These are phyloP conservation scores for Lachnellula arida DNA, from an alignment of 2,329 filamentous ascomycete species.

Conservation along the genomic window DNA sequence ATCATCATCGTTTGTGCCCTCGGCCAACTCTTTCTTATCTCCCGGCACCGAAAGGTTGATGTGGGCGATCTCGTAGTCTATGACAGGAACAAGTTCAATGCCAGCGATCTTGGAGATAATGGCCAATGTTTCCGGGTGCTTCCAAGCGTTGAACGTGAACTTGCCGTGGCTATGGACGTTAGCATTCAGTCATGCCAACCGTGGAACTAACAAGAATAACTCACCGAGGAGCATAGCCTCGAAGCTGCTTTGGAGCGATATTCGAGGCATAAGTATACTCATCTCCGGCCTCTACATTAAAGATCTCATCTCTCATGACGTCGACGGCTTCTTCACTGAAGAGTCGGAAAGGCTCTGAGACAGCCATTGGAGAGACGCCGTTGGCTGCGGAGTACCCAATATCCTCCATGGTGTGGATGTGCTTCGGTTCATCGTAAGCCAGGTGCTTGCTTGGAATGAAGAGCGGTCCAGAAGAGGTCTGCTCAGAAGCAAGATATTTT, in stretches of 20 bases:
- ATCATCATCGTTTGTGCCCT: slow-evolving; percentile 26
- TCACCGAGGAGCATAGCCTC: slow-evolving; percentile 53
- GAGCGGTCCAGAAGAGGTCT: slow-evolving; percentile 26
- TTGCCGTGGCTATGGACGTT: slow-evolving; percentile 48
- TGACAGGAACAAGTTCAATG: slow-evolving; percentile 50
- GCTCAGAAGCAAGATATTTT: slow-evolving; percentile 30
- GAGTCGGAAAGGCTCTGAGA: slow-evolving; percentile 60
- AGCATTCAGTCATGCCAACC: slow-evolving; percentile 10
- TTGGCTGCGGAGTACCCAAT: slow-evolving; percentile 49
- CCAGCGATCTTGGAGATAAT: slow-evolving; percentile 53
- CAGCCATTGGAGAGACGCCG: slow-evolving; percentile 58
- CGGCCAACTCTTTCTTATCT: slow-evolving; percentile 20
- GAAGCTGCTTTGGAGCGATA: slow-evolving; percentile 49
- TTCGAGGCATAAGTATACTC: slow-evolving; percentile 57
- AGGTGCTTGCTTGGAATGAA: slow-evolving; percentile 56
- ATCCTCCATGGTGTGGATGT: slow-evolving; percentile 56
- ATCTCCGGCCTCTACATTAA: slow-evolving; percentile 50
- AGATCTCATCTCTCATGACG: slow-evolving; percentile 58
- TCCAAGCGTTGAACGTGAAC: slow-evolving; percentile 61
- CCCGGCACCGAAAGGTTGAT: slow-evolving; percentile 48
- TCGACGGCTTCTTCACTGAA: slow-evolving; percentile 58
- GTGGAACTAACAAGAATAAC: slow-evolving; percentile 22
- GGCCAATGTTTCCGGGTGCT: slow-evolving; percentile 47
- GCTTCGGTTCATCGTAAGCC: slow-evolving; percentile 44
- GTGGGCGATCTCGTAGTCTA: slow-evolving; percentile 55